Percentiles rank a stretch among this genome's conserved stretches.
phyloP scores from a whole-genome alignment of 1,284 basidiomycete species.

The Malassezia obtusa region DNA sequence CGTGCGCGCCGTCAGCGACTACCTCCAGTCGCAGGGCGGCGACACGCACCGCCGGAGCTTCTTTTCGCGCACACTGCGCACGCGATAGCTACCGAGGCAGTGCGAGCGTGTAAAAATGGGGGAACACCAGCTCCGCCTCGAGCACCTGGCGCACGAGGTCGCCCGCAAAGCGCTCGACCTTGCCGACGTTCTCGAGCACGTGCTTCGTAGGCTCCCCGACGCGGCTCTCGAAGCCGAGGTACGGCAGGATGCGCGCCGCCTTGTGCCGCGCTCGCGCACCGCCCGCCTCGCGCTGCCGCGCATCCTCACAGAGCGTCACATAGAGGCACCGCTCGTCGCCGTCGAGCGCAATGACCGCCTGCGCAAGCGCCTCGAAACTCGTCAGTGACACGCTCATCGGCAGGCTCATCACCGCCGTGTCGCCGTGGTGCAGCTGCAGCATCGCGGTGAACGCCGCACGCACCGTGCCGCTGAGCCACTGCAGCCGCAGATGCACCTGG shows the following conservation, averaged over 20 bases:
- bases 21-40: slow-evolving; percentile 10
- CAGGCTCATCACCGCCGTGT: slow-evolving; percentile 84
- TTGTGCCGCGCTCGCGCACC: slow-evolving; percentile 54
- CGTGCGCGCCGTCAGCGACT: slow-evolving; percentile 9
- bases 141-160: slow-evolving; percentile 88
- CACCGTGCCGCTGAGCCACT: slow-evolving; percentile 35
- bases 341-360: slow-evolving; percentile 82
- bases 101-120: slow-evolving; percentile 44
- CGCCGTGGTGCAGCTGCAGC: slow-evolving; percentile 89
- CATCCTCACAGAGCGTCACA: slow-evolving; percentile 58
- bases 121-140: slow-evolving; percentile 53
- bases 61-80: slow-evolving; percentile 11
- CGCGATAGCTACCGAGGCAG: slow-evolving; percentile 20
- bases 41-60: slow-evolving; percentile 4
- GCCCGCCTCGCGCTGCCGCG: slow-evolving; percentile 25
- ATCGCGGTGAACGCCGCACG: slow-evolving; percentile 70
- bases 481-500: slow-evolving; percentile 32
- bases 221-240: slow-evolving; percentile 88
- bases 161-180: slow-evolving; percentile 89
- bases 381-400: slow-evolving; percentile 85
- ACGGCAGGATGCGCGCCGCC: slow-evolving; percentile 61
- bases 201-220: slow-evolving; percentile 94
- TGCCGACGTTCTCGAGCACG: slow-evolving; percentile 87
- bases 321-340: slow-evolving; percentile 68
- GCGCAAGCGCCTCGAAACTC: slow-evolving; percentile 73